These are phyloP conservation scores for Exophiala spinifera DNA, from an alignment of 2,329 filamentous ascomycete genomes.

Conservation along the genomic window DNA sequence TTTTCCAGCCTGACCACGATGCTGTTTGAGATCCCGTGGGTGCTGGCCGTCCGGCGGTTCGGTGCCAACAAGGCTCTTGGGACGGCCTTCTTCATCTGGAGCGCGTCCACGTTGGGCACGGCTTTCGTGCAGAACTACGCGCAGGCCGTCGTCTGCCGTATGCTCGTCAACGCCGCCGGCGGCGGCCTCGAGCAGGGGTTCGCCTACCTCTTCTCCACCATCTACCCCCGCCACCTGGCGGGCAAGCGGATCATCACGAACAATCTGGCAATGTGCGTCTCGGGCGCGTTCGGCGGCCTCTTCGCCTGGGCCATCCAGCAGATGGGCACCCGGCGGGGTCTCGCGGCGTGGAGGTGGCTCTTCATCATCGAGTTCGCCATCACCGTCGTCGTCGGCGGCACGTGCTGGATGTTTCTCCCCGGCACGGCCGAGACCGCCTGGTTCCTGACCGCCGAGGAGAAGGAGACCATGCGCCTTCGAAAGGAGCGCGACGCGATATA, in stretches of 20 bases:
- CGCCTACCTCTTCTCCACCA: conserved; percentile 16
- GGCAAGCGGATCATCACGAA: conserved; percentile 13
- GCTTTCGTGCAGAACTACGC: conserved; percentile 32
- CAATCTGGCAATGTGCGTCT: conserved; percentile 11
- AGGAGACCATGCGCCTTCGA: conserved; percentile 14
- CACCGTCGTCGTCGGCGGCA: conserved; percentile 13
- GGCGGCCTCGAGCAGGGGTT: conserved; percentile 13
- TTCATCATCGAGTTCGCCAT: conserved; percentile 21
- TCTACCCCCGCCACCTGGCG: conserved; percentile 7
- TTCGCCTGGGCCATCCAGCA: conserved; percentile 20
- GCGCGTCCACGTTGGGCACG: conserved; percentile 10
- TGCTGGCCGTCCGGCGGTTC: conserved; percentile 9
- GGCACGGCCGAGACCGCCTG: conserved; percentile 12
- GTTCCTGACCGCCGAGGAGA: conserved; percentile 20
- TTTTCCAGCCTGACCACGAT: conserved; percentile 11
- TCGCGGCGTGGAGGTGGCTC: conserved; percentile 21
- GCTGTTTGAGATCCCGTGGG: conserved; percentile 19
- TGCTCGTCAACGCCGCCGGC: conserved; percentile 30
- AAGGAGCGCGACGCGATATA: conserved; percentile 33
- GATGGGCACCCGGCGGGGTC: conserved; percentile 12
- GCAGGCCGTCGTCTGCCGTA: conserved; percentile 32
- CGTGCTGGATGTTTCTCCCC: conserved; percentile 7
- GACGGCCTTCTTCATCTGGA: conserved; percentile 14
- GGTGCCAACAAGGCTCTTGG: conserved; percentile 13
- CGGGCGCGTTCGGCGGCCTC: conserved; percentile 21